These are phyloP conservation scores for Malbranchea cinnamomea DNA, from an alignment of 2,329 filamentous ascomycete genomes.

Conservation along the genomic window DNA sequence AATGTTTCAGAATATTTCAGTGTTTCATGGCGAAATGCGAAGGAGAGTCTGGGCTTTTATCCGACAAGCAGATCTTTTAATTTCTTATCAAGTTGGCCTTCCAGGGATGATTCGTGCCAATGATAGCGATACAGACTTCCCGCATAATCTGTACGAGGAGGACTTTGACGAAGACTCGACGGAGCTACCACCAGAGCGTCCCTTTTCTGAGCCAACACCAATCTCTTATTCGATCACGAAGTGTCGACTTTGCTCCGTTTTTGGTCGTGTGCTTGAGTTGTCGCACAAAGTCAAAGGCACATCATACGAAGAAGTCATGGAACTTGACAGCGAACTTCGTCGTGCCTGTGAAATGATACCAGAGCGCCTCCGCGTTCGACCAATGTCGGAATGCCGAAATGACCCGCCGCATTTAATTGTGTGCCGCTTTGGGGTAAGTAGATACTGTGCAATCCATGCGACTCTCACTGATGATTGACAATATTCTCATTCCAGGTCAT, in stretches of 20 bases:
- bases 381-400: conserved; percentile 56
- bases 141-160: conserved; percentile 49
- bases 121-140: conserved; percentile 47
- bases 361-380: conserved; percentile 60
- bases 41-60: conserved; percentile 35
- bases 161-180: conserved; percentile 45
- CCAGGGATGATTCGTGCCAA: conserved; percentile 50
- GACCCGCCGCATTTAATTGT: conserved; percentile 58
- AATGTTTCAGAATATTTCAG: conserved; percentile 42
- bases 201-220: conserved; percentile 44
- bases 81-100: conserved; percentile 53
- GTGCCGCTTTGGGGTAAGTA: conserved; percentile 54
- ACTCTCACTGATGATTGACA: conserved; percentile 7
- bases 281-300: conserved; percentile 26
- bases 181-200: conserved; percentile 42
- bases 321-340: conserved; percentile 42
- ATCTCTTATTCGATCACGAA: conserved; percentile 36
- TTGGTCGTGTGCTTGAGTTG: conserved; percentile 31
- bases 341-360: conserved; percentile 52
- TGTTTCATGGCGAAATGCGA: conserved; percentile 47
- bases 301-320: conserved; percentile 47
- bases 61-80: conserved; percentile 46
- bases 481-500: conserved; percentile 37
- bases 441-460: conserved; percentile 1
- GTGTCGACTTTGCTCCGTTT: conserved; percentile 25